Conservation (phyloP, 768 basidiomycete species). For the Leccinum variicolor region DNA sequence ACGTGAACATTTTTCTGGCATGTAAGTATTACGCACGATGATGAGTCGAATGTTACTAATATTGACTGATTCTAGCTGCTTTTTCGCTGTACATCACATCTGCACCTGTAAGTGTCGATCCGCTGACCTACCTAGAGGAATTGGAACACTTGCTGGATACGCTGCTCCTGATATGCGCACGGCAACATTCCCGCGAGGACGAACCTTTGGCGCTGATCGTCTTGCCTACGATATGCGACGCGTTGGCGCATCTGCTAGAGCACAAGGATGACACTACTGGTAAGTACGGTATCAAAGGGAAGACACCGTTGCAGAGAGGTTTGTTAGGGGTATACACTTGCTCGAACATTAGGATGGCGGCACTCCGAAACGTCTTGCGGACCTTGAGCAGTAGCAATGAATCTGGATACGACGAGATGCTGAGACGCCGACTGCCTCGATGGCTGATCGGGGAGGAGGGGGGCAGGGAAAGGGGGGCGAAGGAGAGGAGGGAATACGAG, state of each 20-base stretch:
- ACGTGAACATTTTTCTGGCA: conserved; percentile 35
- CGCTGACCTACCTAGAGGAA: conserved; percentile 42
- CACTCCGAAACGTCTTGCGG: conserved; percentile 39
- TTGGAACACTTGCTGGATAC: conserved; percentile 47
- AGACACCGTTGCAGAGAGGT: neutral
- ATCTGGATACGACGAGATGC: conserved; percentile 19
- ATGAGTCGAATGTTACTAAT: neutral
- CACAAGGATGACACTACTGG: conserved; percentile 21
- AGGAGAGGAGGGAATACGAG: conserved; percentile 5
- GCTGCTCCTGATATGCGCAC: conserved; percentile 46
- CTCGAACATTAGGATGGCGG: conserved; percentile 45
- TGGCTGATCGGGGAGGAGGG: conserved; percentile 9
- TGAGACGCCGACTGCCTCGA: neutral
- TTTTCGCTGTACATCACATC: conserved; percentile 44
- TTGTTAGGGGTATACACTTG: conserved; percentile 9
- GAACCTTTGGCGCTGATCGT: conserved; percentile 50
- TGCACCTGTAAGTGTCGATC: conserved; percentile 24
- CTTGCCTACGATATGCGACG: conserved; percentile 48
- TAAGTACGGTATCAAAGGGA: conserved; percentile 17
- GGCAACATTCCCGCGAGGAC: conserved; percentile 42
- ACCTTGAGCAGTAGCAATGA: conserved; percentile 21
- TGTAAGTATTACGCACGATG: conserved; percentile 33
- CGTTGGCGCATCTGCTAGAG: conserved; percentile 39
- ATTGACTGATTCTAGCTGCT: conserved; percentile 30
- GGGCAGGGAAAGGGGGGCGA: conserved; percentile 29